Base-by-base conservation (phyloP, 352 stramenopile genomes). In the Phytopythium ostracodes region DNA sequence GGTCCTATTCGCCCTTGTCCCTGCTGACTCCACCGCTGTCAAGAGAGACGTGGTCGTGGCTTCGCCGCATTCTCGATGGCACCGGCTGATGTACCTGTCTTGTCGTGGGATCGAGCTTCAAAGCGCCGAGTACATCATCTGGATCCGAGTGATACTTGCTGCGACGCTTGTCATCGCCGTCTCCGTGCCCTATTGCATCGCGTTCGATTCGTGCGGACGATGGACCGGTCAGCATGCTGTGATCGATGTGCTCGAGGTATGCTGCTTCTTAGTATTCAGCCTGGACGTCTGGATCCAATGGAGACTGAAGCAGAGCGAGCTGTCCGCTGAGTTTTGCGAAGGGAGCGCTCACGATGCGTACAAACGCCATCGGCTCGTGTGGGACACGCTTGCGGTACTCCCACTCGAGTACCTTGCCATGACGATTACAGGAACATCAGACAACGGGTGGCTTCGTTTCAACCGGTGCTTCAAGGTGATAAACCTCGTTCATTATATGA, bases 231-330 rank as follows among this genome's bases (percentile, higher is more conserved):
- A 73, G 9, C 61, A 56, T 0, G 31, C 76, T 1, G 31, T 66
- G 17, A 62, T 76, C 2, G 75, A 81, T 5, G 18, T 75, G 0
- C 22, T 77, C 24, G 75, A 87, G 25, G 57, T 81, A 2, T 56
- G 69, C n/a, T 74, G 68, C 47, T 72, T 77, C 24, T 7, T 71
- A 3, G 27, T 87, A 31, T 87, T 84, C 31, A 31, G 62, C 4
- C 15, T 81, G 8, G 77, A 87, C 44, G 64, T 87, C 25, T 87
- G 75, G 75, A 61, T 89, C 59, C 84, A 89, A 27, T 79, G 73
- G 66, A 66, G 70, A 29, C 62, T 89, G 8, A 68, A 72, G 46
- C 69, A 84, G 36, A 77, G 65, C 36, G 58, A 71, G 2, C 35
- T 75, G 5, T 79, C 79, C 12, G 72, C 80, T 24, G 79, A 89